Percentiles rank a stretch among this genome's conserved stretches.
Conservation (phyloP, 768 basidiomycete genomes). For the Mrakia hoshinonis region DNA sequence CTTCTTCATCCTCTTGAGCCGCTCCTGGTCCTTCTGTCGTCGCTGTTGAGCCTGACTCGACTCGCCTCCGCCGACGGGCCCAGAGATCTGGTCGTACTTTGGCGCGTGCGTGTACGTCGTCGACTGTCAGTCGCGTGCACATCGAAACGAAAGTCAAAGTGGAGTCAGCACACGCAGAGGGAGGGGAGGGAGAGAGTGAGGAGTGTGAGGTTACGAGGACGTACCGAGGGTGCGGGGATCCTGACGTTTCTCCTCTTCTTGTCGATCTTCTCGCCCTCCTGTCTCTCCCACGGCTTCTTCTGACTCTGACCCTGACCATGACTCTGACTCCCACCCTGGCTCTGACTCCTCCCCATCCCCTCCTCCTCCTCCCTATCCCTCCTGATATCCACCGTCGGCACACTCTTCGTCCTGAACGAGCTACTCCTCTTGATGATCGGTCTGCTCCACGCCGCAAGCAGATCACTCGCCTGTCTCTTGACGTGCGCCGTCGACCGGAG, state of each 20-base stretch:
- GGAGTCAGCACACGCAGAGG: background rate
- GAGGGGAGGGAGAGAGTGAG: background rate
- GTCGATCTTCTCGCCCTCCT: constrained; percentile 22
- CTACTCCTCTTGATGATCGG: constrained; percentile 86
- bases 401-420: constrained; percentile 47
- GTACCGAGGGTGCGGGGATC: constrained; percentile 20
- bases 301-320: background rate
- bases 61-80: constrained; percentile 1
- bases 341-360: constrained; percentile 31
- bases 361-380: constrained; percentile 54
- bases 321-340: background rate
- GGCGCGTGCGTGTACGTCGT: constrained; percentile 26
- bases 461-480: constrained; percentile 66
- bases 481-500: constrained; percentile 78
- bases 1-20: constrained; percentile 32
- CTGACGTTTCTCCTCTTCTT: constrained; percentile 26
- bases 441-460: constrained; percentile 77
- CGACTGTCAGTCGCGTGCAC: background rate
- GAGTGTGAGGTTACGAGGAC: background rate
- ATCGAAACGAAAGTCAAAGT: background rate
- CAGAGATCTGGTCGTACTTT: constrained; percentile 14
- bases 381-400: constrained; percentile 60
- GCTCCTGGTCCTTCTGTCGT: constrained; percentile 31
- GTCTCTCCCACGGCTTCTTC: constrained; percentile 9
- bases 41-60: constrained; percentile 4